phyloP scores from a whole-genome alignment of 2,329 filamentous ascomycete genomes.

The Colletotrichum sp. region DNA sequence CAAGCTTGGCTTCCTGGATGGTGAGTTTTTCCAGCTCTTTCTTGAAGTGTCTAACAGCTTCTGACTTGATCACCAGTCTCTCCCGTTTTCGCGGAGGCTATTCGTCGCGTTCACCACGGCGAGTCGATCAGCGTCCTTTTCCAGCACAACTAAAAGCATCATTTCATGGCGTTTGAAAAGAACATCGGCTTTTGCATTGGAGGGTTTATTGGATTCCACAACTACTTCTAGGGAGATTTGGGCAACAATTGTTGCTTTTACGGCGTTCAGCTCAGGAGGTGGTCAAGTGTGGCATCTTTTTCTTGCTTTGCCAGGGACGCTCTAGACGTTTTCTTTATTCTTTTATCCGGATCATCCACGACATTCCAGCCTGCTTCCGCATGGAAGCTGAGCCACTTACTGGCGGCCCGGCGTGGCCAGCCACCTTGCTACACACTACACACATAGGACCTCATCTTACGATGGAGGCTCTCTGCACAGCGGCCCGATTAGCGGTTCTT shows the following conservation, averaged over 20 bases:
- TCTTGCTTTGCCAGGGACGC: background rate
- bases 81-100: conserved; percentile 92
- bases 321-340: conserved; percentile 15
- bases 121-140: conserved; percentile 98
- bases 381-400: background rate
- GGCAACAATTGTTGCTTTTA: conserved; percentile 16
- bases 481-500: conserved; percentile 4
- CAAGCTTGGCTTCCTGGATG: conserved; percentile 91
- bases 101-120: conserved; percentile 93
- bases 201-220: conserved; percentile 21
- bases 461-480: conserved; percentile 12
- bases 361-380: conserved; percentile 11
- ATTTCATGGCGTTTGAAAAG: conserved; percentile 18
- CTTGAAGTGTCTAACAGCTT: background rate
- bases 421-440: conserved; percentile 11
- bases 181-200: conserved; percentile 19
- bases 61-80: conserved; percentile 53
- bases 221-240: conserved; percentile 2
- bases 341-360: background rate
- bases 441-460: conserved; percentile 4
- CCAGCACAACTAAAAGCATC: conserved; percentile 24
- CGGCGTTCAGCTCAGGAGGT: conserved; percentile 16
- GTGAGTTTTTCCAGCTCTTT: conserved; percentile 14
- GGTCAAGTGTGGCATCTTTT: conserved; percentile 14
- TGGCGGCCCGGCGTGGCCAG: background rate